A percentile compares a stretch with the other conserved stretches of the same genome.
These are phyloP conservation scores for Debaryomycetaceae sp. DNA, from an alignment of 1,139 yeast genomes.

Conservation along the genomic window DNA sequence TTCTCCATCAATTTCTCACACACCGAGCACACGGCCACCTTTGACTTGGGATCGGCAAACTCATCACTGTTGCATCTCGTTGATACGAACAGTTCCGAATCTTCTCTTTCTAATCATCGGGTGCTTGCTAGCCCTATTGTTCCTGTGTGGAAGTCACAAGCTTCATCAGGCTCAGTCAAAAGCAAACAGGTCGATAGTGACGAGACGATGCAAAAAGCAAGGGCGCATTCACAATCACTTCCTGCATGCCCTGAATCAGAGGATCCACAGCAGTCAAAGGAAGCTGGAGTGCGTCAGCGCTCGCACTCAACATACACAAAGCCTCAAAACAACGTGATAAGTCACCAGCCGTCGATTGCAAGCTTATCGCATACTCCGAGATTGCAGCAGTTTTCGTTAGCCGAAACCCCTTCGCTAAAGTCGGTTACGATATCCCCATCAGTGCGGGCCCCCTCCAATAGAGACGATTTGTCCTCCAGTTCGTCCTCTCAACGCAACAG, in stretches of 20 bases:
- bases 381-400: slow-evolving; percentile 11
- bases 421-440: slow-evolving; percentile 42
- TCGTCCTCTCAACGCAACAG: neutral
- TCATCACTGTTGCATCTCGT: neutral
- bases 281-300: slow-evolving; percentile 14
- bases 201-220: slow-evolving; percentile 6
- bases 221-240: slow-evolving; percentile 36
- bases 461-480: neutral
- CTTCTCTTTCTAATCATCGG: slow-evolving; percentile 20
- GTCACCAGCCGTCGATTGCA: neutral
- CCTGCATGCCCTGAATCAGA: slow-evolving; percentile 17
- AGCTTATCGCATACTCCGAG: slow-evolving; percentile 5
- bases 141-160: slow-evolving; percentile 19
- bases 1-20: slow-evolving; percentile 5
- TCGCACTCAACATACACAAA: slow-evolving; percentile 23
- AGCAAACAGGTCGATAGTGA: neutral
- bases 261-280: slow-evolving; percentile 4
- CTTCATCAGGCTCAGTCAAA: neutral
- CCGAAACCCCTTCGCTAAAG: slow-evolving; percentile 33
- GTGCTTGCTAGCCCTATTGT: slow-evolving; percentile 35
- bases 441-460: slow-evolving; percentile 12
- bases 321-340: slow-evolving; percentile 8
- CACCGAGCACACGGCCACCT: slow-evolving; percentile 1
- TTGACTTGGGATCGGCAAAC: slow-evolving; percentile 2
- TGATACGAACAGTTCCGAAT: slow-evolving; percentile 6